Evolutionary conservation across 2,329 filamentous ascomycete genomes (phyloP).

Genomic region (Orbilia javanica): DNA sequence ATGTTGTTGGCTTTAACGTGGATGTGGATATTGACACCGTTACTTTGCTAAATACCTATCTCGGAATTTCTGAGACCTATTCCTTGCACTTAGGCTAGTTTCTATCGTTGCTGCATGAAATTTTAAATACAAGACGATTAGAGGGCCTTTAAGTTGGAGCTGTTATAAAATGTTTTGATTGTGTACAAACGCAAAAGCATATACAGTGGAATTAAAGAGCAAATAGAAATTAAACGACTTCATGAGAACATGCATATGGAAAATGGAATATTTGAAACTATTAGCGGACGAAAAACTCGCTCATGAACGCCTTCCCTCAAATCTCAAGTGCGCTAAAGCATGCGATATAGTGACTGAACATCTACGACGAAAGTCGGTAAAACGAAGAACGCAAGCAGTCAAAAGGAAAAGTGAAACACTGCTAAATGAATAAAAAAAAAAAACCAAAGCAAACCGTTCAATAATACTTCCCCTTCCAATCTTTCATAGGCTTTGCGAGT

Average conservation of each 20-base stretch:
- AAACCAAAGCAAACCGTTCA: not conserved
- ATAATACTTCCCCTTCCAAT: conserved; percentile 48
- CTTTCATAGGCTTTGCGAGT: conserved; percentile 46
- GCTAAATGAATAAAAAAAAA: not conserved
- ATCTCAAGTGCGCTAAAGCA: conserved; percentile 7
- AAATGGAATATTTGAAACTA: not conserved
- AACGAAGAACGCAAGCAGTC: not conserved
- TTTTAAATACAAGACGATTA: too few species aligned
- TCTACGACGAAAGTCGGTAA: not conserved
- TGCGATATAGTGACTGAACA: not conserved
- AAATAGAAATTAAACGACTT: not conserved
- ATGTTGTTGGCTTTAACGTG: too few species aligned
- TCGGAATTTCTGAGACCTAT: too few species aligned
- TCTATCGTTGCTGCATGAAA: too few species aligned
- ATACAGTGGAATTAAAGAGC: too few species aligned
- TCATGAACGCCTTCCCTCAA: conserved; percentile 2
- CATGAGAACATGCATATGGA: not conserved
- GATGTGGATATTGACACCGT: too few species aligned
- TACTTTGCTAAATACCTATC: too few species aligned
- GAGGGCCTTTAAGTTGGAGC: too few species aligned
- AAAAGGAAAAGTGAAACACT: not conserved
- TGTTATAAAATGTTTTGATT: too few species aligned
- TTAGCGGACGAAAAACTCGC: not conserved
- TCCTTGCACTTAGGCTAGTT: too few species aligned
- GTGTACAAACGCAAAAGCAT: too few species aligned